Conservation (phyloP, 73 alveolate genomes). For the Uronychia setigera region DNA sequence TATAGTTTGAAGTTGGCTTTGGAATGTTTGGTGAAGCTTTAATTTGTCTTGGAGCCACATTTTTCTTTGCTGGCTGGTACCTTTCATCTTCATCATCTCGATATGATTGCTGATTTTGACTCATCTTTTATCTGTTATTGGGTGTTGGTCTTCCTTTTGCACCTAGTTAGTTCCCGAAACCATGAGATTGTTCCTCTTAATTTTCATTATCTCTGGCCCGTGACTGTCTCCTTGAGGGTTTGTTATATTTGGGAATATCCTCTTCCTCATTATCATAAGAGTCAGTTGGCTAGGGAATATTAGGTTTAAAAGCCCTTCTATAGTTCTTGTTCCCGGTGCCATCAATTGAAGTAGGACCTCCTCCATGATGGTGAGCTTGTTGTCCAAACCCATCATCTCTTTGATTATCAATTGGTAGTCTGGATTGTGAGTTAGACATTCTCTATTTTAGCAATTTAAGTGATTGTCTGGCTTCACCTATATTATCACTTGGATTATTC, state of each 20-base stretch:
- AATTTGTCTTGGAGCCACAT: neutral
- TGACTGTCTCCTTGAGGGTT: neutral
- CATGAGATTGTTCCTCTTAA: neutral
- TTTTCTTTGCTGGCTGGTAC: neutral
- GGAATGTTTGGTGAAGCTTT: neutral
- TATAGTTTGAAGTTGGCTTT: neutral
- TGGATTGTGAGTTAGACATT: neutral
- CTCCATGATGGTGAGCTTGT: neutral
- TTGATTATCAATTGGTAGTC: neutral
- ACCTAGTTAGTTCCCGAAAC: neutral
- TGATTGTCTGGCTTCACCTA: conserved; percentile 16
- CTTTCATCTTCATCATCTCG: neutral
- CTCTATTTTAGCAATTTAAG: conserved; percentile 6
- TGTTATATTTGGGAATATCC: neutral
- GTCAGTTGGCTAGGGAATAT: neutral
- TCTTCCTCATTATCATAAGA: neutral
- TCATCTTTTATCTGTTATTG: neutral
- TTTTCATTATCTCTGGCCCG: neutral
- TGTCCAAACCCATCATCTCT: neutral
- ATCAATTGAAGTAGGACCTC: neutral
- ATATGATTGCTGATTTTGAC: neutral
- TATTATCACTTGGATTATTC: neutral
- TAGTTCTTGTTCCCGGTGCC: conserved; percentile 1
- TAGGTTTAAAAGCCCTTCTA: conserved; percentile 15
- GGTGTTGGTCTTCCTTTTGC: neutral